Base-by-base conservation (phyloP, 345 rosid species). In the Rhodamnia argentea region DNA sequence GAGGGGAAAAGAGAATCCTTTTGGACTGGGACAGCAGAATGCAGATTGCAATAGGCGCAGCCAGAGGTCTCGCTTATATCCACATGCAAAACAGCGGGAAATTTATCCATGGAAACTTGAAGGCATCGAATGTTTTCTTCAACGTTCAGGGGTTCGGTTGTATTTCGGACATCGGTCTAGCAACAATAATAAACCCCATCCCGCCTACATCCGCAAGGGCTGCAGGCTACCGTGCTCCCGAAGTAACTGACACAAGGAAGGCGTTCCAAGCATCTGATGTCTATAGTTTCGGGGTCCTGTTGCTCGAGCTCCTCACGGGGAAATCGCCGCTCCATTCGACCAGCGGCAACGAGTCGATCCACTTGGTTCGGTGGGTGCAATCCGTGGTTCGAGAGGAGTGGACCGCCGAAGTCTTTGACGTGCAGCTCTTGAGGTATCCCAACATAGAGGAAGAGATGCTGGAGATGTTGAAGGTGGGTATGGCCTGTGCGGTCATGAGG, bases 361-460 rank as follows among this genome's bases (percentile, higher is more conserved):
- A 93, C 89, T 88, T 96, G 89, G 98, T 93, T 88, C 89, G 95
- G 84, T 95, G 98, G 97, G 99, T 96, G 89, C 94, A 93, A 89
- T 96, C 98, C 0, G 98, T 95, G 27, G 97, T 95, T 52, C 92
- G 96, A 83, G 99, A 94, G 84, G 98, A 95, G 89, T 96, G 99
- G 99, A 95, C 96, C 0, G 96, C 95, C 22, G 98, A 96, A 87
- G 99, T 96, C 85, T 96, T 96, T 84, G 98, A 97, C 83, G 83
- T 93, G 60, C 95, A 93, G 92, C 96, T 97, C 54, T 59, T 94
- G 91, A 90, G 96, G 91, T 94, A 87, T 89, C 95, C 99, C 10
- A 93, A 95, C 59, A 95, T 96, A 47, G 99, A 97, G 89, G 98
- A 96, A 88, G 98, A 94, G 90, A 91, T 95, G 94, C 98, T 95